Evolutionary conservation across 2,329 filamentous ascomycete species (phyloP).

Genomic region (Penicillium sp.): DNA sequence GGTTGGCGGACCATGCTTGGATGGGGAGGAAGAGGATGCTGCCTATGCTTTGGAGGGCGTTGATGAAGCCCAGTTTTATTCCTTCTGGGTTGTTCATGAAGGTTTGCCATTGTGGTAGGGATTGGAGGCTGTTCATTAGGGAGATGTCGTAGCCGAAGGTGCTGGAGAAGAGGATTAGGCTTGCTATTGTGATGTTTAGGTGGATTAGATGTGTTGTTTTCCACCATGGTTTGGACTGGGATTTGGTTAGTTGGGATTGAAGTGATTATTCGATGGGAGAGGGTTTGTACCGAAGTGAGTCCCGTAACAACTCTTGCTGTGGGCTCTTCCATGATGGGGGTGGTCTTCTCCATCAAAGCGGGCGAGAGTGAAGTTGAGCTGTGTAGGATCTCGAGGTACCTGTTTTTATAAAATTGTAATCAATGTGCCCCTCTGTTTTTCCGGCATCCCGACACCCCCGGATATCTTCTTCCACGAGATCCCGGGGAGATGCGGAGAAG

Average conservation of each 20-base stretch:
- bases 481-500: not conserved
- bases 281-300: not conserved
- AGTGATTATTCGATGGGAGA: not conserved
- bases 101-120: slow-evolving; percentile 3
- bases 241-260: not conserved
- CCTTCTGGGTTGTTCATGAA: slow-evolving; percentile 1
- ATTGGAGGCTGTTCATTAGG: slow-evolving; percentile 9
- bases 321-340: not conserved
- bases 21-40: slow-evolving; percentile 1
- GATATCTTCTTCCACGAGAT: not conserved
- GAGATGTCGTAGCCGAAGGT: slow-evolving; percentile 7
- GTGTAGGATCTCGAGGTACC: not conserved
- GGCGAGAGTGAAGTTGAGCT: not conserved
- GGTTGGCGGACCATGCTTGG: slow-evolving; percentile 24
- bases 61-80: slow-evolving; percentile 2
- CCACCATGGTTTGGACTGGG: slow-evolving; percentile 5
- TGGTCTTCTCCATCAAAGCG: not conserved
- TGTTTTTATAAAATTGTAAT: not conserved
- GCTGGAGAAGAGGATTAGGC: slow-evolving; percentile 8
- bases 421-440: not conserved
- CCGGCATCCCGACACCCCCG: not conserved
- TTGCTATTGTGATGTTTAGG: slow-evolving; percentile 1
- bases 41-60: slow-evolving; percentile 5
- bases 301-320: not conserved
- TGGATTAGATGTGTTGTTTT: slow-evolving; percentile 1